Evolutionary conservation across 2,329 filamentous ascomycete genomes (phyloP).

Genomic region (Elsinoe batatas): DNA sequence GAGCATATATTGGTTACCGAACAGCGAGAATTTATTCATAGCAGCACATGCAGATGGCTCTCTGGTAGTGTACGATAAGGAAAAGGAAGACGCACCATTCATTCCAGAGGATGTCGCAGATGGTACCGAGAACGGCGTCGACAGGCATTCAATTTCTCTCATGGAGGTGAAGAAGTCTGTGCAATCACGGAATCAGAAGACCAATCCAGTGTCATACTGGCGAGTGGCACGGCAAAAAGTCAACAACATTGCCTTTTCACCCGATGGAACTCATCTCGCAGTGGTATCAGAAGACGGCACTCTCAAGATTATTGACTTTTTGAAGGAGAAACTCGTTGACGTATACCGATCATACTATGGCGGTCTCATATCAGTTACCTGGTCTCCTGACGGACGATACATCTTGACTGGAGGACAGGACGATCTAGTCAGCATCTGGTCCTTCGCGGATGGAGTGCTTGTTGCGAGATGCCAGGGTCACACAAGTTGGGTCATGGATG

Average conservation of each 20-base stretch:
- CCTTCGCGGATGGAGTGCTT: constrained; percentile 67
- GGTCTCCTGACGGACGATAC: constrained; percentile 96
- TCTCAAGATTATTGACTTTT: constrained; percentile 80
- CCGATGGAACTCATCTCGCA: constrained; percentile 76
- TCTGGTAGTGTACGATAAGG: constrained; percentile 91
- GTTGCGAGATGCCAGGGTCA: constrained; percentile 91
- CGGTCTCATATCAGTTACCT: constrained; percentile 84
- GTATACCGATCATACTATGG: constrained; percentile 90
- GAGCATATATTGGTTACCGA: constrained; percentile 85
- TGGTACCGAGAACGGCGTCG: constrained; percentile 23
- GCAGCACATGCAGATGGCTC: constrained; percentile 87
- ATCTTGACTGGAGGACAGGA: constrained; percentile 92
- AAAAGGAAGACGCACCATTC: constrained; percentile 81
- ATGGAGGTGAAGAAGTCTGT: constrained; percentile 83
- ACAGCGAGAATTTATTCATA: constrained; percentile 85
- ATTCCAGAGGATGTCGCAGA: constrained; percentile 50
- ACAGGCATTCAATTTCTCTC: constrained; percentile 26
- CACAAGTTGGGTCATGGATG: constrained; percentile 86
- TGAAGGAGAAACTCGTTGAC: constrained; percentile 79
- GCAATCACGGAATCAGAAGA: constrained; percentile 85
- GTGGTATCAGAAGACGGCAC: constrained; percentile 87
- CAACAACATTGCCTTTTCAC: constrained; percentile 86
- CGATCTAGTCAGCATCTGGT: constrained; percentile 94
- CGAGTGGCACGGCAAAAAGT: constrained; percentile 84
- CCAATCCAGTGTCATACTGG: constrained; percentile 87